Conservation (phyloP, 495 filamentous ascomycete genomes). For the Schizothecium vesticola region DNA sequence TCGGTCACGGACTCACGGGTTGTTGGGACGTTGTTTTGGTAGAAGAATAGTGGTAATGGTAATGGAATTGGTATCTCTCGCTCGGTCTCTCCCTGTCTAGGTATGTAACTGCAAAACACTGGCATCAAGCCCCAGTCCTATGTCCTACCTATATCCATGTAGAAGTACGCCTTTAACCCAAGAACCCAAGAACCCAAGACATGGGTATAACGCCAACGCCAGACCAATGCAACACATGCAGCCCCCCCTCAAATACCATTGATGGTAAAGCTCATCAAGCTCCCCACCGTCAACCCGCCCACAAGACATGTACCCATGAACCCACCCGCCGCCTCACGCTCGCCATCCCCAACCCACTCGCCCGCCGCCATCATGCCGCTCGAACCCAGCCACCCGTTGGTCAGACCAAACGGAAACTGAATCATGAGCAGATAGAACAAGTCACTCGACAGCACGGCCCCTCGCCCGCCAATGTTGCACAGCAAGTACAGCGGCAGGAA, state of each 20-base stretch:
- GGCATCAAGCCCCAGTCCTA: neutral
- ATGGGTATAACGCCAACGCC: slow-evolving; percentile 1
- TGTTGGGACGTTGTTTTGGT: neutral
- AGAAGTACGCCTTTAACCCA: neutral
- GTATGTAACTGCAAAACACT: neutral
- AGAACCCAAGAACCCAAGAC: neutral
- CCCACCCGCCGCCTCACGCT: slow-evolving; percentile 82
- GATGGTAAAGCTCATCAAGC: slow-evolving; percentile 79
- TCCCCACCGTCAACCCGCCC: slow-evolving; percentile 74
- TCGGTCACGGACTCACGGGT: too few species aligned
- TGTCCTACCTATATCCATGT: neutral
- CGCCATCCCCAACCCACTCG: slow-evolving; percentile 68
- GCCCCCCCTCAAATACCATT: slow-evolving; percentile 37
- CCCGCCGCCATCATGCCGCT: slow-evolving; percentile 87
- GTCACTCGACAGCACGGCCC: slow-evolving; percentile 70
- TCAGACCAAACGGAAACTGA: slow-evolving; percentile 75
- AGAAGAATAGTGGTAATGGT: neutral
- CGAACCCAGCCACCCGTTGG: slow-evolving; percentile 79
- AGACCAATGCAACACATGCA: neutral
- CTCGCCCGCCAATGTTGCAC: slow-evolving; percentile 72
- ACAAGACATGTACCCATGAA: slow-evolving; percentile 93
- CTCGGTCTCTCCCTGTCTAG: neutral
- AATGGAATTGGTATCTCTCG: neutral
- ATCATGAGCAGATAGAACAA: slow-evolving; percentile 81
- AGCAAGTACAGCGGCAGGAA: slow-evolving; percentile 86